phyloP scores from a whole-genome alignment of 495 filamentous ascomycete genomes.

The Glonium stellatum region DNA sequence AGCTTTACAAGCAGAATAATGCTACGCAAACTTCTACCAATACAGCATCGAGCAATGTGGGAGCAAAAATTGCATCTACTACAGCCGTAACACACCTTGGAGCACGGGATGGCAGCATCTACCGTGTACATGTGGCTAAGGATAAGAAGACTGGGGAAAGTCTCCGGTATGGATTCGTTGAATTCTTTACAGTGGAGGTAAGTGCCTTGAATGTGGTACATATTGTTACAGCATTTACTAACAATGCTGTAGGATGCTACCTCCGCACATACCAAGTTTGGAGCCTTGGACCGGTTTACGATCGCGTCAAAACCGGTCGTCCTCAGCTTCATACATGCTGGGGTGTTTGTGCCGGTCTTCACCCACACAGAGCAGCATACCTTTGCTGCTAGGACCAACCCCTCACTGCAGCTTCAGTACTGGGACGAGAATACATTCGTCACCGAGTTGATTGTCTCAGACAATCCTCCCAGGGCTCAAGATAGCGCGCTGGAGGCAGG shows the following conservation, averaged over 20 bases:
- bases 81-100: slow-evolving; percentile 66
- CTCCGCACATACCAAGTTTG: slow-evolving; percentile 63
- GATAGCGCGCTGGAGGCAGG: not conserved
- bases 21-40: slow-evolving; percentile 28
- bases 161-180: slow-evolving; percentile 84
- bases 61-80: slow-evolving; percentile 44
- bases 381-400: slow-evolving; percentile 67
- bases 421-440: slow-evolving; percentile 79
- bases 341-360: slow-evolving; percentile 75
- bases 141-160: slow-evolving; percentile 68
- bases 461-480: slow-evolving; percentile 32
- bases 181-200: slow-evolving; percentile 64
- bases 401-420: slow-evolving; percentile 64
- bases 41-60: slow-evolving; percentile 55
- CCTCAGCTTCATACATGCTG: slow-evolving; percentile 75
- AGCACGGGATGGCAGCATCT: slow-evolving; percentile 67
- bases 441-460: slow-evolving; percentile 56
- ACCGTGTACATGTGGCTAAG: slow-evolving; percentile 71
- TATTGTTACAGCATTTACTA: not conserved
- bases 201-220: slow-evolving; percentile 2
- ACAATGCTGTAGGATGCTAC: too few relatives aligned
- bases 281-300: slow-evolving; percentile 73
- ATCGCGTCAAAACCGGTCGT: slow-evolving; percentile 71
- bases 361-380: slow-evolving; percentile 44
- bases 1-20: slow-evolving; percentile 58